Evolutionary conservation across 257 asterid genomes (phyloP).

Genomic region (Fraxinus quadrangulata): DNA sequence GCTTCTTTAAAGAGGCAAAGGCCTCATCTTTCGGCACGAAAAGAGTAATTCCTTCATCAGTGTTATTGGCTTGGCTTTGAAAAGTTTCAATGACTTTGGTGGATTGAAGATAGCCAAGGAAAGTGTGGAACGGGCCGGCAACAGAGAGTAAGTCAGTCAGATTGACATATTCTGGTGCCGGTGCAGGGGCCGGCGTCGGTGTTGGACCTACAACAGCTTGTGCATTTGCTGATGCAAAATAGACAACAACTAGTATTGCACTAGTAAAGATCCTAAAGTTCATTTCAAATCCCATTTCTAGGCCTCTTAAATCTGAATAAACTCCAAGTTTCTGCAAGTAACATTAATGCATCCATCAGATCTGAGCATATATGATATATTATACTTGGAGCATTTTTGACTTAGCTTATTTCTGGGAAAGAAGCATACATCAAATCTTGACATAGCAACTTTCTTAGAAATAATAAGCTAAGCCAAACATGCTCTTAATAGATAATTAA

Average conservation of each 20-base stretch:
- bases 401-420: background rate
- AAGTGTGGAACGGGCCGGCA: slow-evolving; percentile 79
- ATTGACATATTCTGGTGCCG: slow-evolving; percentile 64
- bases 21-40: slow-evolving; percentile 73
- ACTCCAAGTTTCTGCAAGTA: slow-evolving; percentile 22
- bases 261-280: slow-evolving; percentile 19
- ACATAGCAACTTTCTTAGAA: background rate
- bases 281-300: slow-evolving; percentile 33
- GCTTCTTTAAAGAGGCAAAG: slow-evolving; percentile 50
- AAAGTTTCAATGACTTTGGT: slow-evolving; percentile 67
- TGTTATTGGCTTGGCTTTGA: slow-evolving; percentile 75
- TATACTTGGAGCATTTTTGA: background rate
- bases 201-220: slow-evolving; percentile 36
- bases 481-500: background rate
- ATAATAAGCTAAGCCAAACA: background rate
- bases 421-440: background rate
- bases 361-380: background rate
- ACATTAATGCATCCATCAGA: slow-evolving; percentile 4
- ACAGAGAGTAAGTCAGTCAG: slow-evolving; percentile 64
- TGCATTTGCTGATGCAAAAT: slow-evolving; percentile 38
- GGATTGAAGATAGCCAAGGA: slow-evolving; percentile 61
- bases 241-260: slow-evolving; percentile 31
- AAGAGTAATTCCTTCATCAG: slow-evolving; percentile 73
- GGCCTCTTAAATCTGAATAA: background rate
- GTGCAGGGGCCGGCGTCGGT: slow-evolving; percentile 73